A percentile compares a stretch with the other conserved stretches of the same genome.
These are phyloP conservation scores for Metarhizium humberi DNA, from an alignment of 2,329 filamentous ascomycete species.

Conservation along the genomic window DNA sequence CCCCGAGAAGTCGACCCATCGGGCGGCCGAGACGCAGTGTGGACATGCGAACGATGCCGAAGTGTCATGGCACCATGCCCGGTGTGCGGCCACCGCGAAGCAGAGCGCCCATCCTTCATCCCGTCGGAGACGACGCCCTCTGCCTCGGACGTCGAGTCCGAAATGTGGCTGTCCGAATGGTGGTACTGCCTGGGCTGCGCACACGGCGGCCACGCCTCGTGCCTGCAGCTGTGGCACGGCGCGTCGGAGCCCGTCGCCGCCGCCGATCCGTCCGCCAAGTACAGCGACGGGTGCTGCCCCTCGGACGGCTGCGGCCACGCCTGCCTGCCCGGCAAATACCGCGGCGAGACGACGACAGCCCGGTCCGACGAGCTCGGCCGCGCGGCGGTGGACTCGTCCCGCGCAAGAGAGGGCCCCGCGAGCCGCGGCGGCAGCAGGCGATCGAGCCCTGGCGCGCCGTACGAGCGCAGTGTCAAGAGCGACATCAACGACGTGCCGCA, in stretches of 20 bases:
- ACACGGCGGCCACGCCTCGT: slow-evolving; percentile 53
- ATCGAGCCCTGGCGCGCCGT: slow-evolving; percentile 16
- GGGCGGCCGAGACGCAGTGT: slow-evolving; percentile 35
- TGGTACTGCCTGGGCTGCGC: slow-evolving; percentile 55
- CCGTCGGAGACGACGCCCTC: slow-evolving; percentile 20
- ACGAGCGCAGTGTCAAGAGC: slow-evolving; percentile 21
- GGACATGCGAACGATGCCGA: slow-evolving; percentile 48
- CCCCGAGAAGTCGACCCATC: slow-evolving; percentile 44
- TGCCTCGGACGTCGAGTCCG: slow-evolving; percentile 12
- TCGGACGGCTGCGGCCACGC: slow-evolving; percentile 57
- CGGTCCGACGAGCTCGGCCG: slow-evolving; percentile 44
- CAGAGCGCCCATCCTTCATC: slow-evolving; percentile 30
- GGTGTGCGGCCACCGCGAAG: slow-evolving; percentile 47
- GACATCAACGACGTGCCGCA: slow-evolving; percentile 47
- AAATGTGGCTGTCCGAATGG: slow-evolving; percentile 36
- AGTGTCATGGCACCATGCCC: slow-evolving; percentile 46
- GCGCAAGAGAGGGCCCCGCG: slow-evolving; percentile 13
- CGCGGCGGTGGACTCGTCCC: slow-evolving; percentile 31
- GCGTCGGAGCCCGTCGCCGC: slow-evolving; percentile 16
- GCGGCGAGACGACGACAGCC: slow-evolving; percentile 34
- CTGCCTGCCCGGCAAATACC: slow-evolving; percentile 49
- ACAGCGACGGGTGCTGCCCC: slow-evolving; percentile 51
- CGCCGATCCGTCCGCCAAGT: slow-evolving; percentile 16
- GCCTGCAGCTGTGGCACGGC: slow-evolving; percentile 50
- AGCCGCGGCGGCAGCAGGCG: slow-evolving; percentile 10